Conservation (phyloP, 1,284 basidiomycete genomes). For the Trichosporon coremiiforme region DNA sequence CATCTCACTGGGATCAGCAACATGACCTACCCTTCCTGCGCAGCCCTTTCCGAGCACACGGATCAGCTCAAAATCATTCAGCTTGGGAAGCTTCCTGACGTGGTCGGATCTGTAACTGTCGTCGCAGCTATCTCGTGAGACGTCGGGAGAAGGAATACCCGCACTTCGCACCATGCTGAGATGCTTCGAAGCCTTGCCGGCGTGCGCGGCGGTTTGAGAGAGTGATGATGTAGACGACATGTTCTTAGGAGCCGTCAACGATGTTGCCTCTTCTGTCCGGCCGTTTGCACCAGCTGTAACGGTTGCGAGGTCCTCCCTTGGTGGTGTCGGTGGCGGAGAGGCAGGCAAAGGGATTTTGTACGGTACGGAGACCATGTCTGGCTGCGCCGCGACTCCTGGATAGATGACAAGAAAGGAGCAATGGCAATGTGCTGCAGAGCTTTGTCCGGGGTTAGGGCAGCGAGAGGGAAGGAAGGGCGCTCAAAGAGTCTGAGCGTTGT, state of each 20-base stretch:
- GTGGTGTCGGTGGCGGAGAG: slow-evolving; percentile 33
- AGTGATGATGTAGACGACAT: not conserved
- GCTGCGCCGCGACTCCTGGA: not conserved
- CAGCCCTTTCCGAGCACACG: slow-evolving; percentile 94
- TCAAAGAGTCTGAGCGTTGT: slow-evolving; percentile 6
- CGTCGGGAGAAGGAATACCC: slow-evolving; percentile 24
- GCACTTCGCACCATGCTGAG: slow-evolving; percentile 10
- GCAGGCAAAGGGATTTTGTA: slow-evolving; percentile 27
- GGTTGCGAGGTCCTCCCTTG: slow-evolving; percentile 15
- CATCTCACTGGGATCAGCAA: not conserved
- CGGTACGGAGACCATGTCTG: slow-evolving; percentile 28
- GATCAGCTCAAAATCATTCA: slow-evolving; percentile 95
- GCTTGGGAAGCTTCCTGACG: slow-evolving; percentile 58
- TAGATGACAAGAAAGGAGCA: not conserved
- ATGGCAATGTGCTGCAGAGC: slow-evolving; percentile 4
- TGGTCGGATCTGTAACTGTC: not conserved
- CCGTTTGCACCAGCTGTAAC: not conserved
- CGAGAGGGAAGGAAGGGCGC: slow-evolving; percentile 6
- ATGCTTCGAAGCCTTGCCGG: not conserved
- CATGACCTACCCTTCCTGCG: slow-evolving; percentile 71
- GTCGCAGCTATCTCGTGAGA: slow-evolving; percentile 23
- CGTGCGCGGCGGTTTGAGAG: not conserved
- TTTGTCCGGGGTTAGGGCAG: not conserved
- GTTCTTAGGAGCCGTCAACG: not conserved
- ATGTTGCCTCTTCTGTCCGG: not conserved